Percentiles rank a stretch among this genome's conserved stretches.
Evolutionary conservation across 108 stramenopile genomes (phyloP).

Genomic region (Discostella stelligeroides): DNA sequence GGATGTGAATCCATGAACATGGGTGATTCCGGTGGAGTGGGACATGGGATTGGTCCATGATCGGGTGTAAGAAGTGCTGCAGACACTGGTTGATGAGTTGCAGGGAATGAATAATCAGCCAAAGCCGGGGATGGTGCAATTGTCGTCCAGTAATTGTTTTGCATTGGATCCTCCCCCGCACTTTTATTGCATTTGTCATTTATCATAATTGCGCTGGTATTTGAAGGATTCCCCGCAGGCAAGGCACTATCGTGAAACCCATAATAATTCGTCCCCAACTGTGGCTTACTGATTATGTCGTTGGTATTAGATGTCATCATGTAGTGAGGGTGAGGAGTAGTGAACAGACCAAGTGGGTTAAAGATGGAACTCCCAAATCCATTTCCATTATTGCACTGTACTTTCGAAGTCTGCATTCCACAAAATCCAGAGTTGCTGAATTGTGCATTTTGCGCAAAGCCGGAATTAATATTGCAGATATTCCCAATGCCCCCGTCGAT

Average conservation of each 20-base stretch:
- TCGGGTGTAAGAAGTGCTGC: conserved; percentile 36
- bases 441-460: no score
- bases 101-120: neutral
- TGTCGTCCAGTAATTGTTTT: conserved; percentile 7
- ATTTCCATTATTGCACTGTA: no score
- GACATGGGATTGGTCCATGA: conserved; percentile 31
- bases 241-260: conserved; percentile 1
- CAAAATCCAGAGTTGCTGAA: no score
- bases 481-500: no score
- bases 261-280: neutral
- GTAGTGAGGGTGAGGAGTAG: neutral
- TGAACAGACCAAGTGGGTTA: conserved; percentile 25
- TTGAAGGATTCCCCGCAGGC: neutral
- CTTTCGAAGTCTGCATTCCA: no score
- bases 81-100: conserved; percentile 16
- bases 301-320: conserved; percentile 5
- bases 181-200: neutral
- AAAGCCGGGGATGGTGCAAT: conserved; percentile 14
- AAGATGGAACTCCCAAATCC: conserved; percentile 26
- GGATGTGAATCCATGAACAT: conserved; percentile 14
- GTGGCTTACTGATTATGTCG: conserved; percentile 1
- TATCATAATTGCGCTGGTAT: conserved; percentile 1
- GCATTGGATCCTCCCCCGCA: conserved; percentile 11
- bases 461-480: no score
- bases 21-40: conserved; percentile 22